A percentile compares a stretch with the other conserved stretches of the same genome.
phyloP scores from a whole-genome alignment of 768 basidiomycete genomes.

The Boletus pseudopeckii region DNA sequence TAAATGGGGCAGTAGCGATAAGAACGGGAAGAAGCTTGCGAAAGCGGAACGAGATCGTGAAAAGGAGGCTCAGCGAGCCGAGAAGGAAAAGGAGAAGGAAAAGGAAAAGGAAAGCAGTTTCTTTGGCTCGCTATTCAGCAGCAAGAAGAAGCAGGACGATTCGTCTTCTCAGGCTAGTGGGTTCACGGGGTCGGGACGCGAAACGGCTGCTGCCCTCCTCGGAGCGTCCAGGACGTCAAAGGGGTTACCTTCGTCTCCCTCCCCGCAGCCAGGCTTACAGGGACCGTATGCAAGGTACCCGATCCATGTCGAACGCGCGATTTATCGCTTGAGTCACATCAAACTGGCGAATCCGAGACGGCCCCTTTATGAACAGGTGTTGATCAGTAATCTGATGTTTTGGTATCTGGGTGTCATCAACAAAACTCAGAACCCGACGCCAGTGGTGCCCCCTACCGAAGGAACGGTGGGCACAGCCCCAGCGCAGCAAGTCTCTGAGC shows the following conservation, averaged over 20 bases:
- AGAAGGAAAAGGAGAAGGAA: conserved; percentile 51
- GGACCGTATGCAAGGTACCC: conserved; percentile 78
- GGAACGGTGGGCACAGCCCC: conserved; percentile 17
- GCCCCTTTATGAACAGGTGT: conserved; percentile 94
- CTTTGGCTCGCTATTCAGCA: conserved; percentile 88
- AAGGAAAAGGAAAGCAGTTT: conserved; percentile 72
- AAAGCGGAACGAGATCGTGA: conserved; percentile 42
- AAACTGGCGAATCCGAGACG: conserved; percentile 96
- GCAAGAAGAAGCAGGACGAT: conserved; percentile 85
- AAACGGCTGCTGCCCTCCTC: conserved; percentile 82
- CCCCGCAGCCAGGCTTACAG: conserved; percentile 43
- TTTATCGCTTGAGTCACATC: conserved; percentile 96
- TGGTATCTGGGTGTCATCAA: conserved; percentile 99
- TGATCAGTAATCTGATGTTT: conserved; percentile 95
- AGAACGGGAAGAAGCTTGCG: conserved; percentile 55
- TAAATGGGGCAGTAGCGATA: conserved; percentile 61
- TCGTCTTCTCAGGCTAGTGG: conserved; percentile 35
- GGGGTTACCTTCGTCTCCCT: conserved; percentile 54
- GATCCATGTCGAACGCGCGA: conserved; percentile 97
- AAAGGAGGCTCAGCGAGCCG: conserved; percentile 43
- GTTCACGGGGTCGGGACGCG: conserved; percentile 60
- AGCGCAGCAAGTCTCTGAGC: conserved; percentile 31
- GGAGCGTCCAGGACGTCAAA: conserved; percentile 82
- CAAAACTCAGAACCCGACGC: conserved; percentile 62
- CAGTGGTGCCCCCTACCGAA: conserved; percentile 36